Evolutionary conservation across 1,139 yeast species (phyloP).

Genomic region (Suhomyces taliae): DNA sequence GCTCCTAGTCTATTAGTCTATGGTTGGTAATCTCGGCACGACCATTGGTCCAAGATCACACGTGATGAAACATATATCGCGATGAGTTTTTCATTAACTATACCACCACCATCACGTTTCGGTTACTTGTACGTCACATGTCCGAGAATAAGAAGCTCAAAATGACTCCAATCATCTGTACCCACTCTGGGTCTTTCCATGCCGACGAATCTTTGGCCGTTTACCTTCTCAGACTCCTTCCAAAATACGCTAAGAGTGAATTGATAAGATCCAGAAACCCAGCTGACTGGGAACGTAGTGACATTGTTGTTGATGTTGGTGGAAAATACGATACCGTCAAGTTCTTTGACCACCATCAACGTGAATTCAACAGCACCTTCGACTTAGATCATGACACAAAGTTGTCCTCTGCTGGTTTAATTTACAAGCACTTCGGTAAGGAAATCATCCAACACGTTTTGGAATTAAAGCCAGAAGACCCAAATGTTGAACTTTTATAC

Average conservation of each 20-base stretch:
- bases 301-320: slow-evolving; percentile 91
- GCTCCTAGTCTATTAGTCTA: background rate
- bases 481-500: slow-evolving; percentile 60
- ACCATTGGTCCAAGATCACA: background rate
- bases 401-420: slow-evolving; percentile 89
- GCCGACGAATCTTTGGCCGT: slow-evolving; percentile 98
- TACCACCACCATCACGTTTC: background rate
- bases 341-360: slow-evolving; percentile 94
- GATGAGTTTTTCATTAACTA: background rate
- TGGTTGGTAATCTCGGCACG: background rate
- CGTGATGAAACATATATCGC: background rate
- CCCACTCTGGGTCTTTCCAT: slow-evolving; percentile 94
- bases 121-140: slow-evolving; percentile 2
- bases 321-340: slow-evolving; percentile 90
- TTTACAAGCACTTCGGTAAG: slow-evolving; percentile 90
- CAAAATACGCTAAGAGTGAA: slow-evolving; percentile 63
- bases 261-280: slow-evolving; percentile 84
- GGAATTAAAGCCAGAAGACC: slow-evolving; percentile 31
- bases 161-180: slow-evolving; percentile 58
- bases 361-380: slow-evolving; percentile 49
- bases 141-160: slow-evolving; percentile 22
- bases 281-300: slow-evolving; percentile 79
- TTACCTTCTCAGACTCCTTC: slow-evolving; percentile 73
- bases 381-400: slow-evolving; percentile 55
- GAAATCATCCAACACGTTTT: slow-evolving; percentile 60